Conservation (phyloP, 768 basidiomycete species). For the Xerocomellus intermedius region DNA sequence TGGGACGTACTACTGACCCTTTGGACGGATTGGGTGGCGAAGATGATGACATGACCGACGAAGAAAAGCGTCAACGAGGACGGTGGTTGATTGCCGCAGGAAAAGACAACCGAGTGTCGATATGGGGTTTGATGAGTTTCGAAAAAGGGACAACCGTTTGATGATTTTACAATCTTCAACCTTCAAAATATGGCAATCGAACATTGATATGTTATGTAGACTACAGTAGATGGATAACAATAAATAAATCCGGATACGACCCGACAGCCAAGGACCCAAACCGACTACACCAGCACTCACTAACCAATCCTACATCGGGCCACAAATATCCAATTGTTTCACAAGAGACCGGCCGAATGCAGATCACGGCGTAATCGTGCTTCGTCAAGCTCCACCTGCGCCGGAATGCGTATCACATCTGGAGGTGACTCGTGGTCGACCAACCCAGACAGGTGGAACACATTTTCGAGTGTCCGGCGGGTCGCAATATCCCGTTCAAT, state of each 20-base stretch:
- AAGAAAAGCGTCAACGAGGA: slow-evolving; percentile 44
- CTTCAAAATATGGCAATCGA: neutral
- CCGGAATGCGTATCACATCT: slow-evolving; percentile 20
- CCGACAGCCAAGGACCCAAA: neutral
- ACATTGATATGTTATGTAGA: slow-evolving; percentile 8
- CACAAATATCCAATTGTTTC: neutral
- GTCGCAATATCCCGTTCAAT: slow-evolving; percentile 51
- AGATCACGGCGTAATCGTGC: slow-evolving; percentile 49
- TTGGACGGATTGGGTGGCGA: slow-evolving; percentile 17
- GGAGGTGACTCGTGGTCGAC: slow-evolving; percentile 17
- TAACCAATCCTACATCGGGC: slow-evolving; percentile 9
- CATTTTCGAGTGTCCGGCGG: slow-evolving; percentile 48
- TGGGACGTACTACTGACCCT: slow-evolving; percentile 10
- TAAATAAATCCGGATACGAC: slow-evolving; percentile 4
- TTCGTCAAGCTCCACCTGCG: slow-evolving; percentile 39
- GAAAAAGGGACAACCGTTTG: slow-evolving; percentile 4
- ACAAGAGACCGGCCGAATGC: slow-evolving; percentile 55
- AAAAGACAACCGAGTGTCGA: slow-evolving; percentile 66
- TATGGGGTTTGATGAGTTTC: slow-evolving; percentile 65
- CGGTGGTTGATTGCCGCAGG: slow-evolving; percentile 66
- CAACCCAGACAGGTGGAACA: slow-evolving; percentile 47
- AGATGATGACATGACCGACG: slow-evolving; percentile 43
- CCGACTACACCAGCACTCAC: neutral
- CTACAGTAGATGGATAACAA: slow-evolving; percentile 23
- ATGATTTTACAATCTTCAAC: neutral